Base-by-base conservation (phyloP, 2,329 filamentous ascomycete genomes). In the Fusarium setosum region DNA sequence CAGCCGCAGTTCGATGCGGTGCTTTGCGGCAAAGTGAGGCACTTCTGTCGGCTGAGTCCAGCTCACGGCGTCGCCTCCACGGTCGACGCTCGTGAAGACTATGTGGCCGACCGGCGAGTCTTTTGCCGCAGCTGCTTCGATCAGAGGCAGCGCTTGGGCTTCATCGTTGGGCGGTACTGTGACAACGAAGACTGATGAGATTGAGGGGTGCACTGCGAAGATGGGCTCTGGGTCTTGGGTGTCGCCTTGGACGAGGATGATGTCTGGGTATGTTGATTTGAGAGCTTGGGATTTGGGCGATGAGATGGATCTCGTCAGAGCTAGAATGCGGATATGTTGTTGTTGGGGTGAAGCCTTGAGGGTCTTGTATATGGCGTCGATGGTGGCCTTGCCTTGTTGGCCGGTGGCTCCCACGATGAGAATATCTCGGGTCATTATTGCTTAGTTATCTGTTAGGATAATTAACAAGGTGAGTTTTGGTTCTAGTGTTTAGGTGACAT, bases 81-180 rank as follows among this genome's bases (percentile, higher is more conserved):
- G 50, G 34, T 69, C 66, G 4, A 69, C 67, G 6, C 66, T 69
- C 3, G 52, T 67, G 6, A 69, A 67, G 8, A 67, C 44, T 2
- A 69, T 50, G 1, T 69, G 72, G 4, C 73, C 67, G 7, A 73
- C 48, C n/a, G 44, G 24, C 0, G 31, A 11, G 0, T 56, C 49
- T 4, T 44, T 24, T 20, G 58, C 45, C 17, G 65, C 31, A 9
- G 70, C 70, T 8, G 65, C 63, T 26, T 74, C 69, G 15, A 74
- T 69, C 2, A 74, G 63, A 5, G 73, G 70, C 0, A 69, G 21
- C 0, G 70, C 70, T 17, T 72, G 65, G 2, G 24, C 51, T 23
- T 75, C 71, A 3, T 75, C 73, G 2, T 72, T 60, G 1, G 70
- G 69, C 0, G 73, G 71, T 1, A 74, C 67, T 1, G 73, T 75